Evolutionary conservation across 352 stramenopile genomes (phyloP), one percentile per base, ranked within the genome.

Genomic region (Phytophthora litchii): DNA sequence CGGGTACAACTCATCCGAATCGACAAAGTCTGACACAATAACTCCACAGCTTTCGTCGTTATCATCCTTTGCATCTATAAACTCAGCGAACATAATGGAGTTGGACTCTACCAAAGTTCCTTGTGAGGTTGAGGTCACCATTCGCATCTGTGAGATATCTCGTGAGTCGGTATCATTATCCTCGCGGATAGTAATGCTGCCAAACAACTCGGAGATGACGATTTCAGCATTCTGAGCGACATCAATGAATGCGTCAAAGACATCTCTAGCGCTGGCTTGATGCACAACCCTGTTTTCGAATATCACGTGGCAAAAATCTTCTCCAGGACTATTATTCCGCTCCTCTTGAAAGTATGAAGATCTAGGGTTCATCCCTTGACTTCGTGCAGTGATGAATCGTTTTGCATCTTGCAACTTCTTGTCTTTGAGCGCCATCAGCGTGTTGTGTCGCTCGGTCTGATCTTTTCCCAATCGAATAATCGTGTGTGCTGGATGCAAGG

Each of bases 191-290:
- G 72, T 83, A 19, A 85, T 70, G 32, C 72, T 66, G 17, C 76
- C 76, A 13, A 75, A 69, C 32, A 67, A 60, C 53, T 88, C 78
- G 1, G 78, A 80, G 36, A 86, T 76, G 43, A 70, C 70, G 48
- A 88, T 84, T 51, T 88, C 78, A 6, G 74, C 48, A 42, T 85
- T 86, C 17, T 55, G 43, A 8, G 72, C 66, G 36, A 76, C 72
- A 19, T 76, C 78, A 49, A 66, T 65, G 6, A 79, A 71, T 0
- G 79, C 72, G 0, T 78, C 57, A 23, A 79, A 81, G 1, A 83
- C 53, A 0, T 62, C 52, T 19, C 65, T 40, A 8, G 76, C 64
- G 6, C 44, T 67, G 6, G 37, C 50, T 11, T 54, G 64, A 0
- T 49, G 42, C 3, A 88, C 52, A n/a, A 68, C 56, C 21, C 54